Evolutionary conservation across 495 filamentous ascomycete genomes (phyloP), one percentile per base, ranked within the genome.

Genomic region (Tuber umbilicatum): DNA sequence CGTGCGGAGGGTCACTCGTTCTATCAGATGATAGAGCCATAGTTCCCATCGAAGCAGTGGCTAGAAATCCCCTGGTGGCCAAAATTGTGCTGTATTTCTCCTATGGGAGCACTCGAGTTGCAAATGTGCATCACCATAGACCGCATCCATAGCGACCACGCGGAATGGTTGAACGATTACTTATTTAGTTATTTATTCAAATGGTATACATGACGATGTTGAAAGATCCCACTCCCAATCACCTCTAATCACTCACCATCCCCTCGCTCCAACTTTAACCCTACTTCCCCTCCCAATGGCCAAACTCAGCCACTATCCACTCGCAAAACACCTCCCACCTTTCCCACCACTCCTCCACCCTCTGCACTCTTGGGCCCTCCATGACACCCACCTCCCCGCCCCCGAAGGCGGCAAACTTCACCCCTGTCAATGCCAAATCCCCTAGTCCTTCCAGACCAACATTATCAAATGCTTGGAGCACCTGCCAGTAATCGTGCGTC

Each of bases 401-500:
- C 80, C 94, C 92, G 81, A 92, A 97, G 43, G 91, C 90, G 37
- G 94, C 93, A 91, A 92, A 97, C 41, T 91, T 87, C 55, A 99
- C 90, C 73, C 93, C 96, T 74, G 96, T 98, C 85, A 97, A 93
- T 21, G 92, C 94, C 79, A 99, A 86, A 78, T 90, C 90, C 6
- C 93, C 94, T 55, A 94, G 83, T 1, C 92, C 93, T 27, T 90
- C 91, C 38, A 97, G 83, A 21, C 93, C 95, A 38, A 97, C 87
- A 77, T 93, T 94, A 73, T 96, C 89, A 85, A 93, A 91, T 2
- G 90, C 92, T 79, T 95, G 93, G 55, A 98, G 84, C 9, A 91
- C 91, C 83, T 94, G 92, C 93, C 93, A 97, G 83, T 94, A 96
- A 81, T 97, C 93, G 83, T 95, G 90, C 5, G 91, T 94, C 85